These are phyloP conservation scores for Fistulinella prunicolor DNA, from an alignment of 768 basidiomycete species.

Conservation along the genomic window DNA sequence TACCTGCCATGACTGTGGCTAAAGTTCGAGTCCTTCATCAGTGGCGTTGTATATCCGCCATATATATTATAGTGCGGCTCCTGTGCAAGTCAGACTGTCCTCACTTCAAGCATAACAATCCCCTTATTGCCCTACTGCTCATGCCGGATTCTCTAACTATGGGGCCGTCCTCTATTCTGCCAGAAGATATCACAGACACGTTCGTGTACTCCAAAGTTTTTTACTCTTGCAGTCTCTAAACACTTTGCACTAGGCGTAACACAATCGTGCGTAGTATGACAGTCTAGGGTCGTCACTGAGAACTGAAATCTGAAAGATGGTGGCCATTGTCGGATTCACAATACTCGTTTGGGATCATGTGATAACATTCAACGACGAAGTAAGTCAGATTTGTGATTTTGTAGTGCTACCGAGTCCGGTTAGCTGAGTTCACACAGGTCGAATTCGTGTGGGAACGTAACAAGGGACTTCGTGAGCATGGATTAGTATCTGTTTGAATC, in stretches of 20 bases:
- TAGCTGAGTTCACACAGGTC: constrained; percentile 22
- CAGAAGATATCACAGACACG: background rate
- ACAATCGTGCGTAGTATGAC: constrained; percentile 10
- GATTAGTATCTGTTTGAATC: background rate
- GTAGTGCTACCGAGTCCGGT: too few species aligned
- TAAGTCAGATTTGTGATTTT: constrained; percentile 12
- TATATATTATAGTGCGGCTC: too few species aligned
- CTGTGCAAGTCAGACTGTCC: too few species aligned
- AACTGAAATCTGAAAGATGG: constrained; percentile 36
- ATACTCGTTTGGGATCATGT: constrained; percentile 49
- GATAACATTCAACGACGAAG: constrained; percentile 38
- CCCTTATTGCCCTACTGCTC: too few species aligned
- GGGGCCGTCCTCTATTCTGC: background rate
- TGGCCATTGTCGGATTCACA: constrained; percentile 51
- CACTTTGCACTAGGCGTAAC: background rate
- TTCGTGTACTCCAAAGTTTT: background rate
- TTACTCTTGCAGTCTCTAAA: background rate
- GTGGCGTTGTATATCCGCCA: background rate
- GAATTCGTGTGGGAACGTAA: constrained; percentile 37
- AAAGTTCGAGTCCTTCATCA: too few species aligned
- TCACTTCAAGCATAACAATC: too few species aligned
- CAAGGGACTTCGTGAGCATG: constrained; percentile 34
- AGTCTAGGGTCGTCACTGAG: background rate
- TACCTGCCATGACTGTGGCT: too few species aligned
- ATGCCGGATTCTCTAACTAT: constrained; percentile 1